Conservation (phyloP, 768 basidiomycete species). For the Stropharia rugosoannulata region DNA sequence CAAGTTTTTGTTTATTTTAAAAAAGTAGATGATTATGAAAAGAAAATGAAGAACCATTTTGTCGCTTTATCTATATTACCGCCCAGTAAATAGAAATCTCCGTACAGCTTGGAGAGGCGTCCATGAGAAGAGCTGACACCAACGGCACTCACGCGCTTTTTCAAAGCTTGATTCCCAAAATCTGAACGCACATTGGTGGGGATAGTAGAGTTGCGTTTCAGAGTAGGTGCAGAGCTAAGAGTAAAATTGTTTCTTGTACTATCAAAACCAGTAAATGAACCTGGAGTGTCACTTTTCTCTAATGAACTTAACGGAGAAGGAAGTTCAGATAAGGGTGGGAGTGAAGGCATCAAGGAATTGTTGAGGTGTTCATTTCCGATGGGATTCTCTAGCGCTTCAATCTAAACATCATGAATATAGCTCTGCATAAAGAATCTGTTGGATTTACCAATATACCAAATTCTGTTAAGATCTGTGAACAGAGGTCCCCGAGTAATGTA, state of each 20-base stretch:
- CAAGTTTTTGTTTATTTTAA: slow-evolving; percentile 12
- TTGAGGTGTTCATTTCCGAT: slow-evolving; percentile 86
- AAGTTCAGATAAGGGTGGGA: slow-evolving; percentile 62
- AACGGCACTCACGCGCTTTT: slow-evolving; percentile 63
- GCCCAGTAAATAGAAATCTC: slow-evolving; percentile 83
- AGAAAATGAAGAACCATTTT: slow-evolving; percentile 56
- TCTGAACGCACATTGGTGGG: slow-evolving; percentile 51
- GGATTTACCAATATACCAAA: slow-evolving; percentile 73
- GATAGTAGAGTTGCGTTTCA: slow-evolving; percentile 52
- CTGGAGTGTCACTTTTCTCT: slow-evolving; percentile 40
- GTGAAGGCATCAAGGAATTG: slow-evolving; percentile 57
- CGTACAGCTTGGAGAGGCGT: slow-evolving; percentile 83
- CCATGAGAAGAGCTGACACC: slow-evolving; percentile 79
- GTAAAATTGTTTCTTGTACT: slow-evolving; percentile 37
- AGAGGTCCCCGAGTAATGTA: slow-evolving; percentile 85
- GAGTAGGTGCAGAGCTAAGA: slow-evolving; percentile 34
- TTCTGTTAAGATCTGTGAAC: slow-evolving; percentile 82
- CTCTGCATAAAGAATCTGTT: background rate
- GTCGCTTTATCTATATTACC: slow-evolving; percentile 84
- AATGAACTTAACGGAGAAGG: slow-evolving; percentile 53
- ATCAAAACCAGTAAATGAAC: slow-evolving; percentile 56
- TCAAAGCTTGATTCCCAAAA: slow-evolving; percentile 43
- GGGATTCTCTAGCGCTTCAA: slow-evolving; percentile 77
- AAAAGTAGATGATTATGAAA: slow-evolving; percentile 4
- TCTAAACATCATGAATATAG: slow-evolving; percentile 39